phyloP scores from a whole-genome alignment of 768 basidiomycete species.

The Lentinula raphanica region DNA sequence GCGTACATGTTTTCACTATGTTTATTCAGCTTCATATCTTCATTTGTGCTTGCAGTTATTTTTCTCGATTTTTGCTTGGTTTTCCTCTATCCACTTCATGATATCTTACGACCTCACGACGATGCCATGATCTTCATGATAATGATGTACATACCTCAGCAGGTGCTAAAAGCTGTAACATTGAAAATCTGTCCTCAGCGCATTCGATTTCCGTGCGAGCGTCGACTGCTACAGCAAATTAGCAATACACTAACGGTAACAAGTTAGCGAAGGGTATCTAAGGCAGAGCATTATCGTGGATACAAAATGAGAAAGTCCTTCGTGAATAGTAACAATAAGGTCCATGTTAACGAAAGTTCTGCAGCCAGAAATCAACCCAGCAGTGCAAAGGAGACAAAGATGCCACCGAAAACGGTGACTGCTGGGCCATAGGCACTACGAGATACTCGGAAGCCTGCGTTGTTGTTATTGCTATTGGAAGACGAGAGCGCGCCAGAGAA shows the following conservation, averaged over 20 bases:
- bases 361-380: background rate
- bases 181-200: no score
- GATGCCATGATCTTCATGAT: background rate
- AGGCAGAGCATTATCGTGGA: background rate
- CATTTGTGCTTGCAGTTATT: background rate
- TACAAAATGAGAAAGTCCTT: background rate
- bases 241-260: no score
- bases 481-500: constrained; percentile 5
- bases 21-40: constrained; percentile 6
- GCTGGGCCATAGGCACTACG: constrained; percentile 7
- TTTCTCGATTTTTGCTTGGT: background rate
- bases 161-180: no score
- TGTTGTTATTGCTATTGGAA: background rate
- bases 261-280: background rate
- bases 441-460: background rate
- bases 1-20: constrained; percentile 1
- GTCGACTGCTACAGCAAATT: no score
- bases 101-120: background rate
- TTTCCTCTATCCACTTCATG: background rate
- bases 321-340: background rate
- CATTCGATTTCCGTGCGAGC: no score
- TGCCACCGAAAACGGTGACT: constrained; percentile 9
- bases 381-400: constrained; percentile 9
- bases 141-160: background rate
- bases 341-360: background rate